phyloP scores from a whole-genome alignment of 352 stramenopile species.

The Pythium pyrilobum region DNA sequence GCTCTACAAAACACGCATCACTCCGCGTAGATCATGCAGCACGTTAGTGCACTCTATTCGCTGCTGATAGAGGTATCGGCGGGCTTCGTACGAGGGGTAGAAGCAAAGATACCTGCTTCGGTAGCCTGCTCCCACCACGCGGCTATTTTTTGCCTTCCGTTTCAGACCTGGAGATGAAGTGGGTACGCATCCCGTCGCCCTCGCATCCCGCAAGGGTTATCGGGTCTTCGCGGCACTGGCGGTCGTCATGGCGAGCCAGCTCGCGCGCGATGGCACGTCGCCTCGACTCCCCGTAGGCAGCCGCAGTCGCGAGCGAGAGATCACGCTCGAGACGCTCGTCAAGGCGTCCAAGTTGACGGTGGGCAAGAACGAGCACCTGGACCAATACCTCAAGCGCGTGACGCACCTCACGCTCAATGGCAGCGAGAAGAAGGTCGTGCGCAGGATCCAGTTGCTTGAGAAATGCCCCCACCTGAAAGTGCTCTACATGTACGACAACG shows the following conservation, averaged over 20 bases:
- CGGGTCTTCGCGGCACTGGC: no score
- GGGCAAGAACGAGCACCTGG: slow-evolving; percentile 51
- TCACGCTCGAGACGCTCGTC: slow-evolving; percentile 55
- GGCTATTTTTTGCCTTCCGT: no score
- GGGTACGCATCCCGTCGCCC: no score
- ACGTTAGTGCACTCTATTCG: no score
- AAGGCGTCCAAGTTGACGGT: slow-evolving; percentile 62
- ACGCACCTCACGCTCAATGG: slow-evolving; percentile 67
- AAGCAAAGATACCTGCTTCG: no score
- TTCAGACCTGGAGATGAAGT: no score
- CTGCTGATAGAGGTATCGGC: no score
- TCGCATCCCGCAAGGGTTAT: no score
- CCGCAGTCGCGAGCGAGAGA: slow-evolving; percentile 27
- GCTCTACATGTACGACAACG: slow-evolving; percentile 79
- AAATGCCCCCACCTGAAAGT: slow-evolving; percentile 64
- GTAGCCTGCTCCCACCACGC: no score
- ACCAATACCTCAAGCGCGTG: slow-evolving; percentile 69
- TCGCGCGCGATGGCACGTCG: neutral
- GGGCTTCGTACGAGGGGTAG: no score
- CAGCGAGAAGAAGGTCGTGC: slow-evolving; percentile 37
- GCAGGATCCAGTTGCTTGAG: slow-evolving; percentile 52
- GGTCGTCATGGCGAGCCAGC: neutral
- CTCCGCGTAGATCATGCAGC: no score
- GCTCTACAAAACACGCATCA: no score
- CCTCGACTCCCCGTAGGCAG: neutral